Conservation (phyloP, 306 rosid species). For the Rosa multiflora region DNA sequence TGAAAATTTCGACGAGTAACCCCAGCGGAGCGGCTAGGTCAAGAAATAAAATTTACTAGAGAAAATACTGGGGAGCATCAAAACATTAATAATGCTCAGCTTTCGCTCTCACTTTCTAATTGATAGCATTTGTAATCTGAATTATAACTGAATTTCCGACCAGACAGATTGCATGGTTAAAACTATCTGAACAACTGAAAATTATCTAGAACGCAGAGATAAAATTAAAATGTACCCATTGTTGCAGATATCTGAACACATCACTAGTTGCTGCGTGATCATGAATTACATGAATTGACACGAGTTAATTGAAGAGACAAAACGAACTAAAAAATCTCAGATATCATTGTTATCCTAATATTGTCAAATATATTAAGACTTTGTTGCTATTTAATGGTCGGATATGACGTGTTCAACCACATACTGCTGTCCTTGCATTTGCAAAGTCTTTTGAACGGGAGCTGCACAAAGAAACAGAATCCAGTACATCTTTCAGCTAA, state of each 20-base stretch:
- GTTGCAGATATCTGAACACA: background rate
- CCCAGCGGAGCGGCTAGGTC: too few species aligned
- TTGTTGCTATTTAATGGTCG: background rate
- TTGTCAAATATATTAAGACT: background rate
- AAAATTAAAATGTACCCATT: background rate
- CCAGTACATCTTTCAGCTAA: conserved; percentile 38
- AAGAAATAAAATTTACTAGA: too few species aligned
- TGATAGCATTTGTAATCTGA: too few species aligned
- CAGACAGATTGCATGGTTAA: background rate
- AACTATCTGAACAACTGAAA: background rate
- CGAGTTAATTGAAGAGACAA: background rate
- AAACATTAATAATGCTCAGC: too few species aligned
- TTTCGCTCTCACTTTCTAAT: too few species aligned
- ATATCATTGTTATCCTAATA: background rate
- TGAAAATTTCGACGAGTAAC: too few species aligned
- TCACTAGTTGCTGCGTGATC: background rate
- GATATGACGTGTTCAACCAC: background rate
- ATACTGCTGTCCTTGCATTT: background rate
- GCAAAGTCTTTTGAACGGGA: background rate
- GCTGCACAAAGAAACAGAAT: background rate
- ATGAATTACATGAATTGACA: background rate
- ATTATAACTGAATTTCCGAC: too few species aligned
- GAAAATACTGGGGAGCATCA: too few species aligned
- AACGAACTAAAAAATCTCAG: background rate
- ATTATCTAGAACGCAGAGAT: background rate